These are phyloP conservation scores for Tylopilus sp. DNA, from an alignment of 1,284 basidiomycete species.

Conservation along the genomic window DNA sequence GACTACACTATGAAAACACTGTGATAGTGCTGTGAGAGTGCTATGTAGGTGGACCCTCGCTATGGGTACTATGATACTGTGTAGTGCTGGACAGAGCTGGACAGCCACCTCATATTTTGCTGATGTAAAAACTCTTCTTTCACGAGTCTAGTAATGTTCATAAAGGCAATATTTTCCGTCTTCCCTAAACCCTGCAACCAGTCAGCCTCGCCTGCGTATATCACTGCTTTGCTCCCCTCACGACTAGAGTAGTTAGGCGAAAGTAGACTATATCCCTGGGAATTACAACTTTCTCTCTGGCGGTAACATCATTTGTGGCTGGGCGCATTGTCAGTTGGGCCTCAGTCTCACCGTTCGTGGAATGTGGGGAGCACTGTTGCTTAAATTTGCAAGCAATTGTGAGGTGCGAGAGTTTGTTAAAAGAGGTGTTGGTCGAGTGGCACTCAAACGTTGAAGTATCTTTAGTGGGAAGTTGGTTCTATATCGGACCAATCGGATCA, in stretches of 20 bases:
- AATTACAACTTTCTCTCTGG: neutral
- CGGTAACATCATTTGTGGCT: neutral
- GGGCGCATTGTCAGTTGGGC: conserved; percentile 11
- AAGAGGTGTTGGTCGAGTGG: conserved; percentile 55
- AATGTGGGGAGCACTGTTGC: conserved; percentile 33
- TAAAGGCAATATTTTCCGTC: conserved; percentile 61
- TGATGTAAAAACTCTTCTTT: neutral
- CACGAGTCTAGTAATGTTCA: conserved; percentile 1
- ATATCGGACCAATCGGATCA: conserved; percentile 15
- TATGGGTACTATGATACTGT: too few species aligned
- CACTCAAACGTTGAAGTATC: conserved; percentile 84
- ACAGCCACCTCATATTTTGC: too few species aligned
- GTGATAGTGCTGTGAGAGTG: too few species aligned
- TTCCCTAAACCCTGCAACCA: conserved; percentile 41
- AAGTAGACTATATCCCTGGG: neutral
- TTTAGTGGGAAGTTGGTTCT: conserved; percentile 96
- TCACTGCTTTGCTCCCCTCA: conserved; percentile 62
- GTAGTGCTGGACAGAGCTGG: too few species aligned
- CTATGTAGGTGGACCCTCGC: too few species aligned
- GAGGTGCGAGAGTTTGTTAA: conserved; percentile 32
- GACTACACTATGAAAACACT: too few species aligned
- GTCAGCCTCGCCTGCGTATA: conserved; percentile 55
- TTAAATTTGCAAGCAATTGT: conserved; percentile 39
- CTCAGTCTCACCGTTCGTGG: conserved; percentile 32
- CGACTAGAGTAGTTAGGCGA: conserved; percentile 8